Percentiles rank a stretch among this genome's conserved stretches.
phyloP scores from a whole-genome alignment of 352 stramenopile species.

The Pythium diclinum region DNA sequence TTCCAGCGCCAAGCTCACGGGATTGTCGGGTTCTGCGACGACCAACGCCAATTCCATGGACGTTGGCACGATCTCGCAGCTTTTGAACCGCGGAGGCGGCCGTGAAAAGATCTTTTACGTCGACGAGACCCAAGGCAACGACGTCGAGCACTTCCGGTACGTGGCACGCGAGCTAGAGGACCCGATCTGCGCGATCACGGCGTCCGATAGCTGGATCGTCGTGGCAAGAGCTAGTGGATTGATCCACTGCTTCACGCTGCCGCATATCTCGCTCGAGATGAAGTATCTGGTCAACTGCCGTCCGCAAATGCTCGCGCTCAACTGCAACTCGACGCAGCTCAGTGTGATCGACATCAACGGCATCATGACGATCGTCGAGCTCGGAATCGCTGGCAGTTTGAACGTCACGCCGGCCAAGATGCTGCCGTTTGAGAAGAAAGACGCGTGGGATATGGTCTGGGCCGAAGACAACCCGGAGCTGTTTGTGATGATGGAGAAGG shows the following conservation, averaged over 20 bases:
- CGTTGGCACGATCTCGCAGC: slow-evolving; percentile 59
- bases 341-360: slow-evolving; percentile 90
- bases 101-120: slow-evolving; percentile 91
- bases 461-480: slow-evolving; percentile 90
- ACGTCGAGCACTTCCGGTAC: slow-evolving; percentile 73
- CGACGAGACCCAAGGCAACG: slow-evolving; percentile 75
- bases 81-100: slow-evolving; percentile 57
- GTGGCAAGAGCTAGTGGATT: slow-evolving; percentile 78
- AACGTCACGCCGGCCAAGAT: slow-evolving; percentile 69
- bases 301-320: slow-evolving; percentile 81
- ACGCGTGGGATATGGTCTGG: slow-evolving; percentile 92
- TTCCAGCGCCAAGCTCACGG: slow-evolving; percentile 70
- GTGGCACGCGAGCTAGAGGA: slow-evolving; percentile 69
- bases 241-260: slow-evolving; percentile 89
- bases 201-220: slow-evolving; percentile 83
- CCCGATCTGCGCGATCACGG: slow-evolving; percentile 83
- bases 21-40: slow-evolving; percentile 36
- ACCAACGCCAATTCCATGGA: slow-evolving; percentile 41
- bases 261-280: slow-evolving; percentile 90
- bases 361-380: slow-evolving; percentile 85
- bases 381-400: slow-evolving; percentile 53
- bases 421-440: slow-evolving; percentile 82
- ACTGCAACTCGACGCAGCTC: slow-evolving; percentile 86
- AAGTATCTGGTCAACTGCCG: slow-evolving; percentile 85
- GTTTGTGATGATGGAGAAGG: slow-evolving; percentile 93